A percentile compares a stretch with the other conserved stretches of the same genome.
phyloP scores from a whole-genome alignment of 2,329 filamentous ascomycete genomes.

The Beauveria sp. region DNA sequence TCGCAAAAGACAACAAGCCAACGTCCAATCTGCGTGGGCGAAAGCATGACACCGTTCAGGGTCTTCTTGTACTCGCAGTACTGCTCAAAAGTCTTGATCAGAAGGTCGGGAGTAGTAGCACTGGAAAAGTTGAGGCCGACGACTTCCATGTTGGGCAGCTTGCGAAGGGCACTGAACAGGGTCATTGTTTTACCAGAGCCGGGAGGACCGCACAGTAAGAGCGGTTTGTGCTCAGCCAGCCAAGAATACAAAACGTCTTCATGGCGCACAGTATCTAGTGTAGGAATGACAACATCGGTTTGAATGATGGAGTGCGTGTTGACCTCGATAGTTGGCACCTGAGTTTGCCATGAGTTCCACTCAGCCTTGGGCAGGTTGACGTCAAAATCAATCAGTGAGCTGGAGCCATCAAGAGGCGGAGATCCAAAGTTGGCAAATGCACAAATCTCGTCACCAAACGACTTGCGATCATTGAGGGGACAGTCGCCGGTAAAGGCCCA shows the following conservation, averaged over 20 bases:
- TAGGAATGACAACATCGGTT: slow-evolving; percentile 97
- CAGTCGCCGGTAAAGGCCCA: slow-evolving; percentile 97
- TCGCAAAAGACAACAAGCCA: slow-evolving; percentile 99
- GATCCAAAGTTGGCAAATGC: slow-evolving; percentile 80
- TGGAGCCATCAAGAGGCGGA: slow-evolving; percentile 67
- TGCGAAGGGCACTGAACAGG: slow-evolving; percentile 91
- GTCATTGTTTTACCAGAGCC: slow-evolving; percentile 99
- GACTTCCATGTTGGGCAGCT: slow-evolving; percentile 97
- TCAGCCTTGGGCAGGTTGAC: slow-evolving; percentile 78
- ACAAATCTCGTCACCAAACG: slow-evolving; percentile 78
- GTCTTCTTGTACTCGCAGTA: slow-evolving; percentile 99
- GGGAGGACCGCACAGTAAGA: slow-evolving; percentile 91
- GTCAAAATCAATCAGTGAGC: slow-evolving; percentile 93
- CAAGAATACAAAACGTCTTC: slow-evolving; percentile 99
- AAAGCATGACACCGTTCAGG: slow-evolving; percentile 88
- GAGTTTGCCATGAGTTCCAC: slow-evolving; percentile 89
- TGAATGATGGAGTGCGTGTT: slow-evolving; percentile 98
- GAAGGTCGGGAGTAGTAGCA: slow-evolving; percentile 90
- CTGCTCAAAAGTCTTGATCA: slow-evolving; percentile 99
- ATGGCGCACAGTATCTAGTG: slow-evolving; percentile 91
- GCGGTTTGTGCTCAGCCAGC: slow-evolving; percentile 96
- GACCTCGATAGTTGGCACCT: slow-evolving; percentile 90
- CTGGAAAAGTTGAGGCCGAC: slow-evolving; percentile 99
- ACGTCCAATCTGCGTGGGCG: slow-evolving; percentile 89
- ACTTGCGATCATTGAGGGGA: slow-evolving; percentile 76